Evolutionary conservation across 345 rosid genomes (phyloP), one percentile per base, ranked within the genome.

Genomic region (Aethionema arabicum): DNA sequence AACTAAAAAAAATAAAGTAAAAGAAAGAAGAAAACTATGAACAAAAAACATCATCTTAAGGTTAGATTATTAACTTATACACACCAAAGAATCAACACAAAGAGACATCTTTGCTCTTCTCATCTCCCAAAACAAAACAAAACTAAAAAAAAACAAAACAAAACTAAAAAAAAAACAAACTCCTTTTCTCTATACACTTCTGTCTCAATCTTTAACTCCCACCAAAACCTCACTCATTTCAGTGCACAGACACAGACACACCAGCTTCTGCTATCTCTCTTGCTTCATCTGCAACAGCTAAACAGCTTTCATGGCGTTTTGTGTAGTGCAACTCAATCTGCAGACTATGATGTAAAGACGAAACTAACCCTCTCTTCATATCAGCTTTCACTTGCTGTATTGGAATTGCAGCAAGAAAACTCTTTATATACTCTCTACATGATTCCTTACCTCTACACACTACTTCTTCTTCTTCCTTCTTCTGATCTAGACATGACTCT

Each of bases 341-440:
- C 54, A 93, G 79, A 35, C 91, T 82, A 31, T 83, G 99, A 74
- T 89, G 97, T 66, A 79, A 80, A 6, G 90, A 80, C 3, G 97
- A 78, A 74, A 87, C 83, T 61, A 87, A 50, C 47, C 99, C 99
- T 75, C 82, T 93, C 84, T 83, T 89, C 71, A 85, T 78, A 74
- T 93, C 99, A 0, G 78, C 90, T 79, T 85, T 86, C 47, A 85
- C 60, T 76, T 93, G 95, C 61, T 96, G 79, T 43, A 93, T 83
- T 1, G 99, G 97, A 41, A 93, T 89, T 21, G 99, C 93, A 11
- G 99, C 99, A 49, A 93, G 82, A 73, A 93, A 93, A 75, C 83
- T 89, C 88, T 87, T 93, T 68, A 93, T 81, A 51, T 89, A 93
- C 79, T 89, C 97, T 78, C 85, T 89, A 83, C 99, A 93, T 5